Evolutionary conservation across 805 yeast genomes (phyloP).

Genomic region (Ogataea methanolica): DNA sequence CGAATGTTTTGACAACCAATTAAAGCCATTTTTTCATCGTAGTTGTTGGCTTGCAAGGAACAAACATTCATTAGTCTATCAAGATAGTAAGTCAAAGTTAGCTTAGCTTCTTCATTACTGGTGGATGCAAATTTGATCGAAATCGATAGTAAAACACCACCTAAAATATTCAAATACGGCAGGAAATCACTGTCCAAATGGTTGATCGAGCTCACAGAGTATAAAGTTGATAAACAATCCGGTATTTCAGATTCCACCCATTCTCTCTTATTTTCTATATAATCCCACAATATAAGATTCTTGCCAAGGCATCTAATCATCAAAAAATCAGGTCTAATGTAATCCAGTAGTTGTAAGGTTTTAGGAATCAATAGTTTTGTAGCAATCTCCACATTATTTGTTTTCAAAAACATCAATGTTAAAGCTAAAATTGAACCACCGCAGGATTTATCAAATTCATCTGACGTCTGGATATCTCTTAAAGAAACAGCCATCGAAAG

Average conservation of each 20-base stretch:
- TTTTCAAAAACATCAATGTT: constrained; percentile 65
- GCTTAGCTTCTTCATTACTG: constrained; percentile 47
- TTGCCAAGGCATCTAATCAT: constrained; percentile 59
- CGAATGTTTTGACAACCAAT: constrained; percentile 51
- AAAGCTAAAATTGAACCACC: constrained; percentile 77
- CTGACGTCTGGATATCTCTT: constrained; percentile 58
- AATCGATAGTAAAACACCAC: constrained; percentile 71
- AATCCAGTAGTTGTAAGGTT: constrained; percentile 56
- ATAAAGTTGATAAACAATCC: constrained; percentile 30
- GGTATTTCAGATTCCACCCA: constrained; percentile 67
- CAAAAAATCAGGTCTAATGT: constrained; percentile 74
- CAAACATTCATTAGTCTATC: constrained; percentile 47
- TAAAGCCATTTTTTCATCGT: constrained; percentile 55
- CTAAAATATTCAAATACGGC: constrained; percentile 57
- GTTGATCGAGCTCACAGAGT: constrained; percentile 23
- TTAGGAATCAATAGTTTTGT: constrained; percentile 55
- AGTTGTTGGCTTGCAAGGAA: constrained; percentile 37
- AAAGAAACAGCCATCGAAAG: constrained; percentile 53
- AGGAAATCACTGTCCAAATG: constrained; percentile 56
- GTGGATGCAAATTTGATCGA: constrained; percentile 77
- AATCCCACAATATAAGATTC: constrained; percentile 70
- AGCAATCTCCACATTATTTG: constrained; percentile 58
- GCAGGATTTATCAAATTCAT: constrained; percentile 56
- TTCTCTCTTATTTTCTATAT: constrained; percentile 39
- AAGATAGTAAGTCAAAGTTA: constrained; percentile 48